Conservation (phyloP, 1,284 basidiomycete species). For the Trametes versicolor region DNA sequence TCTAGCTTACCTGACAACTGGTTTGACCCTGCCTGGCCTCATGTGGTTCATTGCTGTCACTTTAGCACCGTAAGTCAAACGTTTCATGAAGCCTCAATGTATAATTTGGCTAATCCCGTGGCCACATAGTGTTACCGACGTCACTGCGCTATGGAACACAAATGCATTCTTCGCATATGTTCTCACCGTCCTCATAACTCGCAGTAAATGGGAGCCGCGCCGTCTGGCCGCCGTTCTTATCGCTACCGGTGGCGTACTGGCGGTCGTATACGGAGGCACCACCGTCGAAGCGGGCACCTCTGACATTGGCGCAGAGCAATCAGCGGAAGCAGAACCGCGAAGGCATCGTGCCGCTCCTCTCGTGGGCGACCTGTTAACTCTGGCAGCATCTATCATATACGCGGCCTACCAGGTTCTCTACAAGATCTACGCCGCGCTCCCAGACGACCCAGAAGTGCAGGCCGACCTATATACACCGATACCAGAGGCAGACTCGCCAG, state of each 20-base stretch:
- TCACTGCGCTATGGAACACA: conserved; percentile 87
- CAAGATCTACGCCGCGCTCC: conserved; percentile 78
- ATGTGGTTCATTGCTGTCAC: conserved; percentile 80
- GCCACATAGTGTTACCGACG: conserved; percentile 71
- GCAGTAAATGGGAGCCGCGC: conserved; percentile 67
- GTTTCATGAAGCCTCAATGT: background rate
- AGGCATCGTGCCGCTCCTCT: conserved; percentile 60
- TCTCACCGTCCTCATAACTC: conserved; percentile 70
- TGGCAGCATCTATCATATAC: conserved; percentile 74
- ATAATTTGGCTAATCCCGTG: conserved; percentile 20
- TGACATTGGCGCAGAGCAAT: conserved; percentile 9
- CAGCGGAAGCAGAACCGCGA: background rate
- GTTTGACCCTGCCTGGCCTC: conserved; percentile 68
- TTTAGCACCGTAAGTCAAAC: conserved; percentile 70
- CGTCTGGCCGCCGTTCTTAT: conserved; percentile 75
- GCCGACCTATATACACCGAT: conserved; percentile 58
- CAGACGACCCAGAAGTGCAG: conserved; percentile 56
- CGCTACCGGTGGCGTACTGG: conserved; percentile 78
- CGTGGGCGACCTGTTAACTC: conserved; percentile 79
- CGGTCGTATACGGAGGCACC: conserved; percentile 81
- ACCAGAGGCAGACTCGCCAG: conserved; percentile 39
- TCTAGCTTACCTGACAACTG: conserved; percentile 61
- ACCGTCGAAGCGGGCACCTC: conserved; percentile 38
- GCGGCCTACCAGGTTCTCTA: conserved; percentile 84
- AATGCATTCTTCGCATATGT: conserved; percentile 88